Conservation (phyloP, 164 flowering plant genomes). For the Santalum album region DNA sequence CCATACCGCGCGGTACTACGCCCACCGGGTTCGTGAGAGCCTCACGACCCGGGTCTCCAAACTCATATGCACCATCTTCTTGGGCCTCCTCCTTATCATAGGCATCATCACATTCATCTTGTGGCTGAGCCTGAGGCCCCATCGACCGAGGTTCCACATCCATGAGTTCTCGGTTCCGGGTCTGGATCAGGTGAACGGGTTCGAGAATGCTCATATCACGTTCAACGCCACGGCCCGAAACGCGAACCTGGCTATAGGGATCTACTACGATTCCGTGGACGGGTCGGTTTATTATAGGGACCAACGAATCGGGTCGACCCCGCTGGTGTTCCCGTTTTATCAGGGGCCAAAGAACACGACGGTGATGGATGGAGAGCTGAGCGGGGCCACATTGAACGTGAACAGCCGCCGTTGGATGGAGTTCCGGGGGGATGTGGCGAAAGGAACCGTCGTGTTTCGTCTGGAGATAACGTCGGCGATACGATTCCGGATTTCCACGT, state of each 20-base stretch:
- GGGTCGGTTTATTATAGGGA: slow-evolving; percentile 46
- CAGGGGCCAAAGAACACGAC: slow-evolving; percentile 73
- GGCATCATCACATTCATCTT: slow-evolving; percentile 66
- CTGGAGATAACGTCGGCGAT: slow-evolving; percentile 49
- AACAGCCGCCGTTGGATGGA: slow-evolving; percentile 34
- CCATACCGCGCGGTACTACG: slow-evolving; percentile 48
- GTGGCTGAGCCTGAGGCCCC: slow-evolving; percentile 88
- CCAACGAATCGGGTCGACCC: slow-evolving; percentile 33
- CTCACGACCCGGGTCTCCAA: slow-evolving; percentile 58
- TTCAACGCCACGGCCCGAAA: slow-evolving; percentile 66
- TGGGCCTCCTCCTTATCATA: slow-evolving; percentile 40
- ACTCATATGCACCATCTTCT: slow-evolving; percentile 50
- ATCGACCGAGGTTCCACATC: slow-evolving; percentile 71
- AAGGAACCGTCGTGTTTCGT: slow-evolving; percentile 54
- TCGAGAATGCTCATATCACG: slow-evolving; percentile 33
- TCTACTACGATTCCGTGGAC: slow-evolving; percentile 45
- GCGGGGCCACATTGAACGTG: slow-evolving; percentile 38
- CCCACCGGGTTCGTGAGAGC: slow-evolving; percentile 65
- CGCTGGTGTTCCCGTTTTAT: slow-evolving; percentile 39
- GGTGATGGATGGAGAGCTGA: slow-evolving; percentile 21
- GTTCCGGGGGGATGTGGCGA: slow-evolving; percentile 26
- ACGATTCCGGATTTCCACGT: slow-evolving; percentile 48
- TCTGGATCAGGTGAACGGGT: slow-evolving; percentile 34
- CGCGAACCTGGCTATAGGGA: slow-evolving; percentile 57
- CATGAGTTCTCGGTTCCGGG: slow-evolving; percentile 43